Conservation (phyloP, 2,329 filamentous ascomycete genomes). For the Xylariaceae sp. region DNA sequence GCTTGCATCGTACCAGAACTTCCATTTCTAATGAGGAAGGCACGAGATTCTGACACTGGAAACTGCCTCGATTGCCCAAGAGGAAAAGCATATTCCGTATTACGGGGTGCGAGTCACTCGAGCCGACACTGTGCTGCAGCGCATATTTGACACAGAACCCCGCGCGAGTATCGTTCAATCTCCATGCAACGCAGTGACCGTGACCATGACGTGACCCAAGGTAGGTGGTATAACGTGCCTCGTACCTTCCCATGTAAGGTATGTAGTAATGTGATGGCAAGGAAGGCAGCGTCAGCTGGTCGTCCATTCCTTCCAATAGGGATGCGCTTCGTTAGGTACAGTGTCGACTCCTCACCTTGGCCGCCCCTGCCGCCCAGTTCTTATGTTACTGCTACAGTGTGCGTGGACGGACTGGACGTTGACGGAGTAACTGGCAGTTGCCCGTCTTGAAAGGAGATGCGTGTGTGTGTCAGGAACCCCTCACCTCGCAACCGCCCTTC, state of each 20-base stretch:
- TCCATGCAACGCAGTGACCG: neutral
- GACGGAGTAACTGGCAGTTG: neutral
- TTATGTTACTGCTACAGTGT: conserved; percentile 2
- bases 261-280: neutral
- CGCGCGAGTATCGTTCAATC: neutral
- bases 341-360: neutral
- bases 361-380: neutral
- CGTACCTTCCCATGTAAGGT: conserved; percentile 15
- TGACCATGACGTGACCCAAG: neutral
- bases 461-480: conserved; percentile 16
- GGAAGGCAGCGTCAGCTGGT: conserved; percentile 26
- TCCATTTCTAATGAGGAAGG: neutral
- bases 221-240: conserved; percentile 5
- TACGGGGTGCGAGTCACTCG: too few species aligned
- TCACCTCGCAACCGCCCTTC: conserved; percentile 16
- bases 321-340: neutral
- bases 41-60: neutral
- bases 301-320: conserved; percentile 7
- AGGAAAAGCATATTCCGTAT: too few species aligned
- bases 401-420: neutral
- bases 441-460: conserved; percentile 7
- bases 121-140: neutral
- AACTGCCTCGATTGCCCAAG: neutral
- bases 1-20: conserved; percentile 18
- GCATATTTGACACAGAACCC: too few species aligned